Evolutionary conservation across 441 rosid genomes (phyloP), one percentile per base, ranked within the genome.

Genomic region (Manihot esculenta): DNA sequence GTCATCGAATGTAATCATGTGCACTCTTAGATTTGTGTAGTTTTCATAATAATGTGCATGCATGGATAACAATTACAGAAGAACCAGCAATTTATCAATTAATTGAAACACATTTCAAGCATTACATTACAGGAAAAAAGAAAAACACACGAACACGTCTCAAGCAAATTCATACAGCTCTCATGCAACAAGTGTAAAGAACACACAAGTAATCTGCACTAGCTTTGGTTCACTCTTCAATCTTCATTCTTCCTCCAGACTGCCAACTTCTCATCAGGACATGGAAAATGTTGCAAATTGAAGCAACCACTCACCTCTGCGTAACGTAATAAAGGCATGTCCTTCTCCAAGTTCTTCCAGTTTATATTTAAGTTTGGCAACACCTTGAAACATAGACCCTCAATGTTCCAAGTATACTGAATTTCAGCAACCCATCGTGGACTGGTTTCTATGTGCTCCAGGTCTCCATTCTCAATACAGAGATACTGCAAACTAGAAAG

Each of bases 231-330:
- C 35, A 2, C 17, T 33, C 44, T 66, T 5, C 41, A 66, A 30
- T 67, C 70, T 67, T 53, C 70, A 13, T 26, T 42, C 61, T 21
- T 67, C 61, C 10, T 67, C 74, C 67, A 62, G 4, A 57, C 47
- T 23, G 0, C 55, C 26, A 58, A 57, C 15, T 69, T 59, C 30
- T 33, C 38, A n/a, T 13, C 20, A 45, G 66, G 20, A 69, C 0
- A 21, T 10, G 64, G 65, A 58, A 58, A 69, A 13, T 69, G 59
- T 15, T n/a, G 23, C 58, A 59, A 47, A 44, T 59, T 59, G 27
- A 20, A 49, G 44, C 65, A 69, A 3, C 57, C 47, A 48, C 65
- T 69, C 0, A 69, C 72, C 33, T 69, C 72, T 20, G 72, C 72
- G 2, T 69, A 69, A 15, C 17, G 21, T 30, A 69, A 17, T 5